phyloP scores from a whole-genome alignment of 1,284 basidiomycete species.

The Cryptococcus sp. region DNA sequence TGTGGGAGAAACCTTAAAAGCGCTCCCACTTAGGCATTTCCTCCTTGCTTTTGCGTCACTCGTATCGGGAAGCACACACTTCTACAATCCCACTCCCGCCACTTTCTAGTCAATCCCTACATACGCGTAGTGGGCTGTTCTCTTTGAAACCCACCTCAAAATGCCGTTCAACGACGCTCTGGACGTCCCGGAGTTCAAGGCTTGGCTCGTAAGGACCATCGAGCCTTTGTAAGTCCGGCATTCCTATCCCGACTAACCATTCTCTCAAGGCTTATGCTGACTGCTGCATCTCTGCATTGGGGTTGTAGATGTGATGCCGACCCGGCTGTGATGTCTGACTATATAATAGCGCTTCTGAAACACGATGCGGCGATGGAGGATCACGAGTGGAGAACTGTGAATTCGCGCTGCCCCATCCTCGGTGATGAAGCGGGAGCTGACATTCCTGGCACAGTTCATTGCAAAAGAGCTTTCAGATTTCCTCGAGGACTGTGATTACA shows the following conservation, averaged over 20 bases:
- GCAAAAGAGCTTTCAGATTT: slow-evolving; percentile 80
- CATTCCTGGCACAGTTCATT: slow-evolving; percentile 54
- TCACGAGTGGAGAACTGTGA: slow-evolving; percentile 68
- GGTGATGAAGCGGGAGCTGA: neutral
- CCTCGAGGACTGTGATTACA: slow-evolving; percentile 57
- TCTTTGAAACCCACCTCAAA: neutral
- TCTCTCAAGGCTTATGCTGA: no score
- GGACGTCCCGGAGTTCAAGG: slow-evolving; percentile 37
- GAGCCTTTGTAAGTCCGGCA: slow-evolving; percentile 69
- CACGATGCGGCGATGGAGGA: slow-evolving; percentile 72
- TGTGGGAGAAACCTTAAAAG: no score
- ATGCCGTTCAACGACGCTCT: slow-evolving; percentile 40
- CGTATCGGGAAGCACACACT: neutral
- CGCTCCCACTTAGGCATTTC: neutral
- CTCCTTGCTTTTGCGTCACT: neutral
- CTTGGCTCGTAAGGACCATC: slow-evolving; percentile 76
- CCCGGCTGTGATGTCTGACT: slow-evolving; percentile 87
- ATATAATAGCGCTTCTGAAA: slow-evolving; percentile 89
- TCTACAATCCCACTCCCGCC: neutral
- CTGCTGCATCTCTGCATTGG: no score
- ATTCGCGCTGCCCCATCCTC: neutral
- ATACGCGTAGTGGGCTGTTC: no score
- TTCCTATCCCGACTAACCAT: no score
- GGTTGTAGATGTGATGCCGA: slow-evolving; percentile 98
- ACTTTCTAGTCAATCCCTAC: no score